These are phyloP conservation scores for Cunninghamia lanceolata DNA, from an alignment of 75 land plant genomes.

Conservation along the genomic window DNA sequence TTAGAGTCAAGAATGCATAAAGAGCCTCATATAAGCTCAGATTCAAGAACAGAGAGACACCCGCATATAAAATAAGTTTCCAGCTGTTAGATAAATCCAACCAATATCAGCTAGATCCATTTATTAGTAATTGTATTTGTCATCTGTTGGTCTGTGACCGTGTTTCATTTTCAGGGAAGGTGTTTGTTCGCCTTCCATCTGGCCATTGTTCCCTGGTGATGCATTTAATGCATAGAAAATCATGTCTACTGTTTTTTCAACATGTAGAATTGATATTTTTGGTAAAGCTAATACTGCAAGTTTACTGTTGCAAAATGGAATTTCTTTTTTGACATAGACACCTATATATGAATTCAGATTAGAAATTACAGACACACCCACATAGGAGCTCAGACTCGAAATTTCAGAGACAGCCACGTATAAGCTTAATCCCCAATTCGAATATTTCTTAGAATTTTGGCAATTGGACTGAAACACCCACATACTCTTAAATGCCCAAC, in stretches of 20 bases:
- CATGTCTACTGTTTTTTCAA: background rate
- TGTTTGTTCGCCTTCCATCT: background rate
- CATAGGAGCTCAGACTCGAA: background rate
- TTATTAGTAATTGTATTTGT: background rate
- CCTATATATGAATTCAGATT: background rate
- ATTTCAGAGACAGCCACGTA: no score
- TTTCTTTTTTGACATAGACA: background rate
- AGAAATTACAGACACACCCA: background rate
- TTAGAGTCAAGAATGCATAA: background rate
- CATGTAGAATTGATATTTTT: background rate
- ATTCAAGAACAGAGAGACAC: background rate
- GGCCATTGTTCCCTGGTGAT: background rate
- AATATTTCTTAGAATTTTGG: no score
- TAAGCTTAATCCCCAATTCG: no score
- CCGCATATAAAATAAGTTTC: background rate
- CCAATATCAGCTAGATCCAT: background rate
- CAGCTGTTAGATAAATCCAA: background rate
- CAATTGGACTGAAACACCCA: no score
- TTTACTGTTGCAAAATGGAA: background rate
- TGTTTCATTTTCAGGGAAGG: background rate
- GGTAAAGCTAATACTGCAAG: background rate
- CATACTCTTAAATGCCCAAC: no score
- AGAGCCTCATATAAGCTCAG: background rate
- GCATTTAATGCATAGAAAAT: background rate
- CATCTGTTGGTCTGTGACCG: background rate